Evolutionary conservation across 1,284 basidiomycete species (phyloP), one percentile per base, ranked within the genome.

Genomic region (Chondrostereum purpureum): DNA sequence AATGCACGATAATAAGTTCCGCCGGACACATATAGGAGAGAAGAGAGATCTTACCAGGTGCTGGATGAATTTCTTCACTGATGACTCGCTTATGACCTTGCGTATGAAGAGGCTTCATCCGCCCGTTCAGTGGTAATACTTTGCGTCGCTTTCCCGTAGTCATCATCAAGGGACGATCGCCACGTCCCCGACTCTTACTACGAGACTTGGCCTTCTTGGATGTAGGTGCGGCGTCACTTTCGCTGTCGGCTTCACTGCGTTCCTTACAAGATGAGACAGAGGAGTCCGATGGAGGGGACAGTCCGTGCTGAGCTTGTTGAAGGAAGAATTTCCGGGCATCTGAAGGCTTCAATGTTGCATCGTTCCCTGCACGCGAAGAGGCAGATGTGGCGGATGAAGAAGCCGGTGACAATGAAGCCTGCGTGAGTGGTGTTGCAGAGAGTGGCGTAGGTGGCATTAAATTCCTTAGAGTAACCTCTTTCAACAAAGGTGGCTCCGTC

Each of bases 311-410:
- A 8, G 27, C 13, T 37, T 37, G 36, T 8, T 8, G 36, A 8
- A 37, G 16, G 36, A 37, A 37, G 18, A 37, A 37, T 37, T 14
- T 37, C 36, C 36, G 36, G 10, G 36, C 36, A 37, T 37, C 36
- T 8, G 36, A 37, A 10, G 36, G 36, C 16, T 17, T 37, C 16
- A 37, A 16, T 10, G 36, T 37, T 8, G 36, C 12, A 8, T 37
- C 36, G 36, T 10, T 10, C 10, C 13, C 36, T 10, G 10, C 8
- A 17, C 8, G 10, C 12, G 12, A 13, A 8, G 36, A 10, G 10
- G 36, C 6, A 19, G 12, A 10, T 12, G 36, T 10, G 6, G 36
- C 10, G 10, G 36, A 37, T 10, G 36, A 37, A 17, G 36, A 37
- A 8, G 18, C 10, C 12, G 36, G 18, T 8, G 36, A 14, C 18